Conservation (phyloP, 2,329 filamentous ascomycete genomes). For the Aspergillus aculeatus region DNA sequence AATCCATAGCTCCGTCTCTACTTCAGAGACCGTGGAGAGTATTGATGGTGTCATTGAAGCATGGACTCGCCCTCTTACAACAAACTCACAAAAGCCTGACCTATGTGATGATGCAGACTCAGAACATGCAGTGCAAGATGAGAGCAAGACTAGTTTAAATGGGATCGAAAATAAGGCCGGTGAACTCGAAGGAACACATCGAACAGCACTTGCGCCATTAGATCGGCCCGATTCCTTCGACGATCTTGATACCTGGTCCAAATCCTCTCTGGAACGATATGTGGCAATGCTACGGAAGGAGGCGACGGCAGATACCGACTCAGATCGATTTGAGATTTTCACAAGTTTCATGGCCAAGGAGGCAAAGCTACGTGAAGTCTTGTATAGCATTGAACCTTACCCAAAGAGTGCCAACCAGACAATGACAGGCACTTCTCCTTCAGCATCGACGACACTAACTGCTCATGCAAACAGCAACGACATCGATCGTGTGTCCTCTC, state of each 20-base stretch:
- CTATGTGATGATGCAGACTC: conserved; percentile 13
- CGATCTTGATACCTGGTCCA: conserved; percentile 58
- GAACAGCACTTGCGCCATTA: conserved; percentile 10
- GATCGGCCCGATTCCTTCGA: conserved; percentile 46
- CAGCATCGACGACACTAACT: conserved; percentile 7
- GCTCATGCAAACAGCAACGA: conserved; percentile 6
- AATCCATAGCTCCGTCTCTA: conserved; percentile 25
- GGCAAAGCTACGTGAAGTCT: conserved; percentile 47
- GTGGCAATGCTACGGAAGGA: conserved; percentile 56
- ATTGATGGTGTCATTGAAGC: conserved; percentile 48
- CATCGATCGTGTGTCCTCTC: conserved; percentile 12
- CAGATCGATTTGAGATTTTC: conserved; percentile 55
- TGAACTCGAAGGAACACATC: conserved; percentile 7
- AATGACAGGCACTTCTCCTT: background rate
- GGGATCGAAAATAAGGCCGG: background rate
- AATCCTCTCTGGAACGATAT: conserved; percentile 55
- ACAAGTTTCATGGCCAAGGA: conserved; percentile 51
- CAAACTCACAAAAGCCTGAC: conserved; percentile 14
- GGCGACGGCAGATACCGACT: conserved; percentile 47
- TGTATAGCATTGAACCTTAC: conserved; percentile 51
- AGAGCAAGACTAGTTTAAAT: background rate
- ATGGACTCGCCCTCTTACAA: conserved; percentile 39
- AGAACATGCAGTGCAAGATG: background rate
- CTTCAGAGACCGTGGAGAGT: conserved; percentile 32
- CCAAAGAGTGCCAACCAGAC: conserved; percentile 22